Base-by-base conservation (phyloP, 495 filamentous ascomycete genomes). In the Penicillium arizonense region DNA sequence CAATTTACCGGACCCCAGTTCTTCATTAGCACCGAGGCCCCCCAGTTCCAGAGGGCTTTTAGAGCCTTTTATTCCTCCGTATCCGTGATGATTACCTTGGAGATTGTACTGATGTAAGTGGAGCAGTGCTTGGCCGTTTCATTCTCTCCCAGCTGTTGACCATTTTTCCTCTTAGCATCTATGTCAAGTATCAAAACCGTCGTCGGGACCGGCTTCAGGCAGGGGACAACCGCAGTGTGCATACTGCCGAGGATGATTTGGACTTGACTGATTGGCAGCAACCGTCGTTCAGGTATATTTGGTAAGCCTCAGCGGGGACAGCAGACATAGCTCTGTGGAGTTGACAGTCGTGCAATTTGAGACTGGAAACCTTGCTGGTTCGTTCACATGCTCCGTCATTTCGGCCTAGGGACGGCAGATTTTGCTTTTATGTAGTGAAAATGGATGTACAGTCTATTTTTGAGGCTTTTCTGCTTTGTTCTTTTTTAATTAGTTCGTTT, bases 1-100 rank as follows among this genome's bases (percentile, higher is more conserved):
- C 64, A 70, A 44, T 68, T 70, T 36, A 62, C 64, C 36, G 57
- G 61, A 10, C 65, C 67, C 9, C 63, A 67, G 23, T 62, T 58
- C 30, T 71, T 66, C 55, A 49, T 64, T 21, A 32, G 12, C 7
- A 39, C 35, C 14, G 58, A 70, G 48, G 52, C 55, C 16, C 67
- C 57, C 41, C n/a, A 9, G 13, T 56, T 53, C 32, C 59, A 51
- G 4, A 62, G 56, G 12, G 59, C 56, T 11, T 66, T 61, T 44
- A 52, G 61, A 14, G 61, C 57, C 5, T 60, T 57, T 41, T 63
- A 41, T 41, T 53, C 53, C 18, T 47, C 34, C 40, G 34, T 47
- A 2, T 35, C 53, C 3, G 14, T 60, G 10, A 60, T 60, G 57
- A 47, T 60, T 33, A 43, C 39, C 5, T 24, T 53, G 12, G 18